A percentile compares a stretch with the other conserved stretches of the same genome.
phyloP scores from a whole-genome alignment of 1,139 yeast genomes.

The Eremothecium gossypii region DNA sequence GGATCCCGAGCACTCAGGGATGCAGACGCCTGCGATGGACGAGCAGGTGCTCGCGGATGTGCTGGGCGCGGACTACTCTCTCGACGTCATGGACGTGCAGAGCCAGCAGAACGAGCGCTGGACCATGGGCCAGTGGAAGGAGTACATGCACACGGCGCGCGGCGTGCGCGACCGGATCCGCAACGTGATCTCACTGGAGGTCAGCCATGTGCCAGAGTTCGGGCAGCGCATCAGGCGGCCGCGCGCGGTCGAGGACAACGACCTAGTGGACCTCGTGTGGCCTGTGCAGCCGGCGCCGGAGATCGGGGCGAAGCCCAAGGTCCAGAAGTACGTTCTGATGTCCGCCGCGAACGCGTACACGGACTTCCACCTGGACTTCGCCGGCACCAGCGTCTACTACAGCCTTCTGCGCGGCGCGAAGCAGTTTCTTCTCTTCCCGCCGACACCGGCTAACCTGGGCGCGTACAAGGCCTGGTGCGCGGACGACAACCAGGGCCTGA shows the following conservation, averaged over 20 bases:
- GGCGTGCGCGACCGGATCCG: slow-evolving; percentile 52
- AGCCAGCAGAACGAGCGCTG: slow-evolving; percentile 64
- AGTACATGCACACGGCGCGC: slow-evolving; percentile 43
- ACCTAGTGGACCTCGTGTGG: slow-evolving; percentile 68
- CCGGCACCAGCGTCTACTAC: slow-evolving; percentile 87
- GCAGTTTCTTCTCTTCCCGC: slow-evolving; percentile 70
- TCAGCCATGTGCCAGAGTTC: slow-evolving; percentile 45
- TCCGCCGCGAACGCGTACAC: slow-evolving; percentile 74
- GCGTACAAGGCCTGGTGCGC: slow-evolving; percentile 72
- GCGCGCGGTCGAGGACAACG: slow-evolving; percentile 52
- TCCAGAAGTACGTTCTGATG: slow-evolving; percentile 80
- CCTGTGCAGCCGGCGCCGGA: slow-evolving; percentile 9
- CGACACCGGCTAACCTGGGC: slow-evolving; percentile 51
- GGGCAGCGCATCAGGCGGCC: slow-evolving; percentile 55
- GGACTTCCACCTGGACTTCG: slow-evolving; percentile 86
- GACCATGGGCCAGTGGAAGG: slow-evolving; percentile 67
- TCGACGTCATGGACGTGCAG: slow-evolving; percentile 86
- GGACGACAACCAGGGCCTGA: slow-evolving; percentile 38
- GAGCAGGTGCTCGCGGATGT: slow-evolving; percentile 44
- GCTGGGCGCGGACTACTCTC: slow-evolving; percentile 53
- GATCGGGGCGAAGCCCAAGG: slow-evolving; percentile 47
- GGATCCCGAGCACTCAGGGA: slow-evolving; percentile 26
- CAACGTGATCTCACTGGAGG: slow-evolving; percentile 76
- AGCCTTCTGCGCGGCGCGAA: slow-evolving; percentile 68
- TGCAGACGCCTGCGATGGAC: slow-evolving; percentile 33